Evolutionary conservation across 2,329 filamentous ascomycete species (phyloP), one percentile per base, ranked within the genome.

Genomic region (Alternaria incomplexa): DNA sequence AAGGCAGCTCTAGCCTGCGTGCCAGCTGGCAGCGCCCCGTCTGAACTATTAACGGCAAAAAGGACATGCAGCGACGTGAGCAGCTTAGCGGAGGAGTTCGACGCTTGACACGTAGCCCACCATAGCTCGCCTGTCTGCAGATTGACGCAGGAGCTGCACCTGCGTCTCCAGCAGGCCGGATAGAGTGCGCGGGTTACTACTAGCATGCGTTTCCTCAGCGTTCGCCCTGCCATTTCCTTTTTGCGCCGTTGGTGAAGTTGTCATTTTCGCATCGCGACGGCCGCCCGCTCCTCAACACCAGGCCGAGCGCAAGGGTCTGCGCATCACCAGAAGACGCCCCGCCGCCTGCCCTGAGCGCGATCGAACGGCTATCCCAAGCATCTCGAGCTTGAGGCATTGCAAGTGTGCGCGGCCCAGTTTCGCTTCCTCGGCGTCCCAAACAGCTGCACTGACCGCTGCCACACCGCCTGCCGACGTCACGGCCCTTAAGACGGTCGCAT

Each of bases 111-210:
- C 75, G 74, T 77, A 73, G 69, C 71, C 72, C 72, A 73, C 70
- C 72, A 77, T 68, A 64, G 72, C 74, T 77, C 75, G 74, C 72
- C 66, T 72, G 65, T 65, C 74, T 79, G 77, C 76, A 79, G 59
- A 78, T 78, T 79, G 77, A 79, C 74, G 77, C 77, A 79, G 76
- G 73, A 76, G 72, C 75, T 79, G 77, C 77, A 77, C 64, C 72
- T 72, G 69, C 74, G 73, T 73, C 70, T 69, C 75, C 76, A 76
- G 70, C 66, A 64, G 59, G 64, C 68, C 69, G 75, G 77, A 72
- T 70, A 73, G 67, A 71, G 68, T 69, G 62, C 63, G 64, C 68
- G 73, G 72, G 70, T 73, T 78, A 75, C 75, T 74, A 76, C 74
- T 75, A 74, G 63, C 69, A 72, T 66, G 64, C 66, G 65, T 65